Base-by-base conservation (phyloP, 345 rosid species). In the Salix arbutifolia region DNA sequence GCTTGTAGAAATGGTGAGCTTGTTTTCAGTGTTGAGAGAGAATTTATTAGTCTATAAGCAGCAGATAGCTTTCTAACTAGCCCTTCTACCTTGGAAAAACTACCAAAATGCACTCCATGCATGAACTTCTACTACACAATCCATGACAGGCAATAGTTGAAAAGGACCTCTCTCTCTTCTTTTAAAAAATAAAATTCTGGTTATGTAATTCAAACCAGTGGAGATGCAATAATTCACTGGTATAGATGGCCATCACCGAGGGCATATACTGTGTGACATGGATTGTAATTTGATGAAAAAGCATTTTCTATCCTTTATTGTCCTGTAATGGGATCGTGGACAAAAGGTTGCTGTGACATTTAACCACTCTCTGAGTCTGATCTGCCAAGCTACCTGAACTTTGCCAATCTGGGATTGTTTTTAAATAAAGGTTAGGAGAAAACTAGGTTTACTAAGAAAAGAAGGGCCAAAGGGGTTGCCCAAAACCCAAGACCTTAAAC, bases 281-380 rank as follows among this genome's bases (percentile, higher is more conserved):
- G n/a, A 13, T 35, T 17, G 81, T 72, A 73, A 68, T 68, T 65
- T 52, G 40, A 17, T 11, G 8, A 44, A 6, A 50, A 38, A 68
- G 60, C 37, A 42, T 65, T 17, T 50, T 25, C 12, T 17, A 5
- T 28, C 76, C 16, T 28, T 38, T 38, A 66, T 71, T 78, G 76
- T 65, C 46, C 17, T 58, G 14, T 37, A 62, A 56, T 66, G 69
- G 53, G 68, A 76, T 58, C 74, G 48, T 46, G 66, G 77, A 72
- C 74, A 77, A 81, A 77, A 64, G 78, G 75, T 77, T 48, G 75
- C 64, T 56, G 81, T 64, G 77, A 81, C 75, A 56, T 67, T 52
- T 81, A 77, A 77, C 84, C 78, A 81, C 78, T 72, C 81, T 74
- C 72, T 73, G 74, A 48, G n/a, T 10, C 38, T 25, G 44, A 46